Conservation (phyloP, 2,329 filamentous ascomycete genomes). For the Fusarium austroafricanum region DNA sequence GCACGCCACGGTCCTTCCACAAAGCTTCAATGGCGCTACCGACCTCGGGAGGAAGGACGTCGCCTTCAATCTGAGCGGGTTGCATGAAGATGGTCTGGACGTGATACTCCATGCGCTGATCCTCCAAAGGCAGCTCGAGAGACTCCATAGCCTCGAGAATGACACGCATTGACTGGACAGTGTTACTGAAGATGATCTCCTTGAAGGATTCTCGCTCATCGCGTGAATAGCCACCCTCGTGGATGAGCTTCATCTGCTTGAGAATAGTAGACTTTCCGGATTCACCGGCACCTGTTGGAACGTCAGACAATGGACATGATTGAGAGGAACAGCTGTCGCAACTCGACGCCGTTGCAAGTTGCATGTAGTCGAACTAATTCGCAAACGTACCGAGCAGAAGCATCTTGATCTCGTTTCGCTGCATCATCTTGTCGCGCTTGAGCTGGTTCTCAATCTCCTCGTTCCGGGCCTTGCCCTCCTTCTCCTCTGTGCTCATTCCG, state of each 20-base stretch:
- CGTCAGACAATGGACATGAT: conserved; percentile 43
- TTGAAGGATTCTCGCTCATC: conserved; percentile 80
- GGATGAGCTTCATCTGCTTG: conserved; percentile 99
- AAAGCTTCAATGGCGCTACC: conserved; percentile 91
- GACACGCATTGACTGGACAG: conserved; percentile 76
- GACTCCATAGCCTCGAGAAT: conserved; percentile 77
- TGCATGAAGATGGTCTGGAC: conserved; percentile 99
- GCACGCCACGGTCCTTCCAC: conserved; percentile 93
- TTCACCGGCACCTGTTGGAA: conserved; percentile 87
- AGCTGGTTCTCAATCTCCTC: conserved; percentile 99
- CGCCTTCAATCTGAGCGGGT: conserved; percentile 94
- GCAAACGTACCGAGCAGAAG: conserved; percentile 82
- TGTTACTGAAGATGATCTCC: conserved; percentile 78
- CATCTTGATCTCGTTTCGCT: conserved; percentile 99
- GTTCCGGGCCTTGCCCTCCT: conserved; percentile 99
- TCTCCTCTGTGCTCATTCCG: conserved; percentile 99
- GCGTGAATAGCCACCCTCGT: conserved; percentile 98
- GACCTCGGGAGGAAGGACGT: conserved; percentile 93
- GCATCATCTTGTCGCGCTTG: conserved; percentile 98
- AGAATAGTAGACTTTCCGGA: conserved; percentile 92
- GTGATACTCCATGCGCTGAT: conserved; percentile 94
- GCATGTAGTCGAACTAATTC: neutral
- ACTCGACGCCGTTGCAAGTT: neutral
- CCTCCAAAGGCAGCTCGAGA: conserved; percentile 83
- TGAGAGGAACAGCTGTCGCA: neutral